Base-by-base conservation (phyloP, 2,329 filamentous ascomycete genomes). In the Nakataea oryzae region DNA sequence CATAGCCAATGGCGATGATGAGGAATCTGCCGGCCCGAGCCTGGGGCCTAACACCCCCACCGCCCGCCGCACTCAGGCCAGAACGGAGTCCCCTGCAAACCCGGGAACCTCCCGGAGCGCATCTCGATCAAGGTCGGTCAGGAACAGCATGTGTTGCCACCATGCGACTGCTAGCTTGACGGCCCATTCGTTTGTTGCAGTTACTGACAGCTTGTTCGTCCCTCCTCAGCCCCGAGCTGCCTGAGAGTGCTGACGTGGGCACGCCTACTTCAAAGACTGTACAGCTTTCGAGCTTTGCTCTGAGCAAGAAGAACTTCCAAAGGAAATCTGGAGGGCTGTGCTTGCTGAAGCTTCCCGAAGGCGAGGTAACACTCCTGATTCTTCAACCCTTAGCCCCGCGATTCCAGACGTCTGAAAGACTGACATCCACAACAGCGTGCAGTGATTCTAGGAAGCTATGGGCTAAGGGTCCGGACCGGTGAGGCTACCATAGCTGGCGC, bases 391-490 rank as follows among this genome's bases (percentile, higher is more conserved):
- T 54, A 14, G 27, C 24, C 21, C 14, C 26, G 1, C 4, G 7
- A 21, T 21, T 26, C 1, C 2, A 2, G 2, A 13, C 5, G 8
- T 24, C 0, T n/a, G 11, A n/a, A 21, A 27, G 56, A 57, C 66
- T 70, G 54, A 71, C 57, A 21, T 32, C 21, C 54, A 1, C n/a
- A 9, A 1, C 60, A 87, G 84, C 81, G 85, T 21, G 75, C 89
- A 54, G 76, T 86, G 5, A 74, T 88, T 11, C 74, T 91, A 13
- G 90, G 90, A 1, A 86, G 83, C 68, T 95, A 86, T 71, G 84
- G 86, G 21, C 70, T 93, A 32, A 77, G 76, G 14, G 79, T 93
- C 0, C 68, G 76, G 11, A 78, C 78, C 61, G 90, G 90, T 2
- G 78, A 85, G 56, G 75, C 89, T 28, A 86, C 83, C 1, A 72